A percentile compares a stretch with the other conserved stretches of the same genome.
Conservation (phyloP, 148 eudicot species). For the Linanthus parryae region DNA sequence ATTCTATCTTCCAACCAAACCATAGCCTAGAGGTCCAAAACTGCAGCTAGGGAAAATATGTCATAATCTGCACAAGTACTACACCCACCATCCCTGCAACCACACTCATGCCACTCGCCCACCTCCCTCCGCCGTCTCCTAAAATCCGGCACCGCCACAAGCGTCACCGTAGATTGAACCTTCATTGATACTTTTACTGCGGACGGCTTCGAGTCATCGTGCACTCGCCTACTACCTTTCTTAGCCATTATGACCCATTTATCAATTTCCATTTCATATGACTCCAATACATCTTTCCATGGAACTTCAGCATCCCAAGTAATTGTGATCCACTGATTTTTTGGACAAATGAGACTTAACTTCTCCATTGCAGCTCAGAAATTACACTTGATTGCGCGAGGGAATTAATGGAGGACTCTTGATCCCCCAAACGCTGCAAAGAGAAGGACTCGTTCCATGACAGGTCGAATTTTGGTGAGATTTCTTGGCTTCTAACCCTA, state of each 20-base stretch:
- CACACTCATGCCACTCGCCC: neutral
- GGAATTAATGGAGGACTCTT: neutral
- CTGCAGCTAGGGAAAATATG: slow-evolving; percentile 2
- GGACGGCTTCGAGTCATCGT: slow-evolving; percentile 2
- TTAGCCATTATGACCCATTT: slow-evolving; percentile 1
- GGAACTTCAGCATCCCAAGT: slow-evolving; percentile 1
- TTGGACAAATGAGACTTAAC: neutral
- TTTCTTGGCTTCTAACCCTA: slow-evolving; percentile 4
- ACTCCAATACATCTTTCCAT: slow-evolving; percentile 1
- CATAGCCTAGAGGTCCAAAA: no score
- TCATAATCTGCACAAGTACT: neutral
- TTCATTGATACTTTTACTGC: neutral
- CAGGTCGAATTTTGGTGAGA: neutral
- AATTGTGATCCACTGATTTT: neutral
- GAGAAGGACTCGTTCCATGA: slow-evolving; percentile 1
- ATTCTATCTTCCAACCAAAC: no score
- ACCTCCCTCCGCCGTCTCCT: neutral
- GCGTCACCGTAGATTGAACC: neutral
- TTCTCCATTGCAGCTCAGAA: neutral
- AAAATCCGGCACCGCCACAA: neutral
- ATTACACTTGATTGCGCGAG: neutral
- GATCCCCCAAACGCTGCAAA: neutral
- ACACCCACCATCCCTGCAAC: neutral
- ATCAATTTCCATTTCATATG: slow-evolving; percentile 5
- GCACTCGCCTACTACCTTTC: neutral